phyloP scores from a whole-genome alignment of 108 stramenopile genomes.

The Poteriospumella lacustris region DNA sequence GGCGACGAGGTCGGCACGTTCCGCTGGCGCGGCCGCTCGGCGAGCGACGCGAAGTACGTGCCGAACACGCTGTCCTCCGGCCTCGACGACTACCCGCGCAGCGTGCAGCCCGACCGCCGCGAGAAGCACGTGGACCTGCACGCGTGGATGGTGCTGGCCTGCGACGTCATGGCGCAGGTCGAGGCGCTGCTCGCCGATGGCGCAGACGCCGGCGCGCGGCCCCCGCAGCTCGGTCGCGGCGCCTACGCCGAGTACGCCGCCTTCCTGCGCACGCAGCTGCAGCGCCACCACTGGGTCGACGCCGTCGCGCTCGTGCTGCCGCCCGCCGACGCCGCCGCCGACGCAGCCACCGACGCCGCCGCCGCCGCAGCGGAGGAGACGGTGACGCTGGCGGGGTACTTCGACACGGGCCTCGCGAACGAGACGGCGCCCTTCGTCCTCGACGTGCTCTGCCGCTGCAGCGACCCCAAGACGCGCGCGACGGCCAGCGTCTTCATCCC shows the following conservation, averaged over 20 bases:
- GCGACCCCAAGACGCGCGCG: neutral
- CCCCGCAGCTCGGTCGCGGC: too few species aligned
- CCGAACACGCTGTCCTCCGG: slow-evolving; percentile 52
- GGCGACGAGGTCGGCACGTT: slow-evolving; percentile 5
- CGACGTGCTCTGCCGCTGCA: neutral
- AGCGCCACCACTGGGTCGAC: too few species aligned
- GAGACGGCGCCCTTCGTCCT: neutral
- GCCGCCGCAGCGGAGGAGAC: too few species aligned
- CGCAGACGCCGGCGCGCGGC: too few species aligned
- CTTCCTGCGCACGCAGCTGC: too few species aligned
- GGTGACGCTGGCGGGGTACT: neutral
- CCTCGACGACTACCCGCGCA: slow-evolving; percentile 51
- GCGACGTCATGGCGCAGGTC: slow-evolving; percentile 18
- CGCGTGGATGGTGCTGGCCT: slow-evolving; percentile 46
- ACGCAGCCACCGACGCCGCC: too few species aligned
- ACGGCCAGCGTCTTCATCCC: neutral
- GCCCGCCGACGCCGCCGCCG: too few species aligned
- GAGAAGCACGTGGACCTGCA: slow-evolving; percentile 48
- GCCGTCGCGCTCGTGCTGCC: too few species aligned
- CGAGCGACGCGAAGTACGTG: slow-evolving; percentile 36
- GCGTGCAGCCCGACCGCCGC: slow-evolving; percentile 37
- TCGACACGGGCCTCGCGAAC: neutral
- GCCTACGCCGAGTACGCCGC: too few species aligned
- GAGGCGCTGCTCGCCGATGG: too few species aligned
- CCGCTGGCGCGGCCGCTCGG: slow-evolving; percentile 45